Percentiles rank a stretch among this genome's conserved stretches.
Conservation (phyloP, 306 rosid genomes). For the Malus orientalis region DNA sequence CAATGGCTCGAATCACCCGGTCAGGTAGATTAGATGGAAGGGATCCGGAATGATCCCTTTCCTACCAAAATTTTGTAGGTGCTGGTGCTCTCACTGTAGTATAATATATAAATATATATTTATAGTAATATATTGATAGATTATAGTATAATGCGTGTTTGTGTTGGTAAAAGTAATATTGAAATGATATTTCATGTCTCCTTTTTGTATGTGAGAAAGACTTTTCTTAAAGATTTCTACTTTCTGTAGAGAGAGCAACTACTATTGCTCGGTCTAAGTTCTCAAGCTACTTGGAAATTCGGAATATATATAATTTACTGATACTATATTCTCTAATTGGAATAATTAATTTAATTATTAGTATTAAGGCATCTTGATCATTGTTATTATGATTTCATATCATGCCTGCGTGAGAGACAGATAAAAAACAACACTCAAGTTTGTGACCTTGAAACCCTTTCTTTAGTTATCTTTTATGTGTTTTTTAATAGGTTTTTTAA, state of each 20-base stretch:
- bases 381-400: slow-evolving; percentile 35
- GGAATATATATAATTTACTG: neutral
- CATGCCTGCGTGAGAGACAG: slow-evolving; percentile 61
- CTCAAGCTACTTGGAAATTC: neutral
- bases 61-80: slow-evolving; percentile 15
- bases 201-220: slow-evolving; percentile 18
- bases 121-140: slow-evolving; percentile 10
- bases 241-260: slow-evolving; percentile 4
- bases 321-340: neutral
- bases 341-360: slow-evolving; percentile 7
- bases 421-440: slow-evolving; percentile 23
- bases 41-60: accelerated
- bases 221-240: slow-evolving; percentile 19
- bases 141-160: slow-evolving; percentile 22
- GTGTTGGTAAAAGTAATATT: slow-evolving; percentile 37
- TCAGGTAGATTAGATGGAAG: too few relatives aligned
- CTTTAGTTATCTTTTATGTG: neutral
- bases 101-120: neutral
- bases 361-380: slow-evolving; percentile 38
- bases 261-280: neutral
- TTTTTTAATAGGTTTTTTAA: too few relatives aligned
- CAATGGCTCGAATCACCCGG: accelerated
- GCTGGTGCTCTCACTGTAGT: slow-evolving; percentile 1
- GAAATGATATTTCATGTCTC: slow-evolving; percentile 32
- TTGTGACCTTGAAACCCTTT: neutral